phyloP scores from a whole-genome alignment of 2,329 filamentous ascomycete species.

The Penicillium sp. region DNA sequence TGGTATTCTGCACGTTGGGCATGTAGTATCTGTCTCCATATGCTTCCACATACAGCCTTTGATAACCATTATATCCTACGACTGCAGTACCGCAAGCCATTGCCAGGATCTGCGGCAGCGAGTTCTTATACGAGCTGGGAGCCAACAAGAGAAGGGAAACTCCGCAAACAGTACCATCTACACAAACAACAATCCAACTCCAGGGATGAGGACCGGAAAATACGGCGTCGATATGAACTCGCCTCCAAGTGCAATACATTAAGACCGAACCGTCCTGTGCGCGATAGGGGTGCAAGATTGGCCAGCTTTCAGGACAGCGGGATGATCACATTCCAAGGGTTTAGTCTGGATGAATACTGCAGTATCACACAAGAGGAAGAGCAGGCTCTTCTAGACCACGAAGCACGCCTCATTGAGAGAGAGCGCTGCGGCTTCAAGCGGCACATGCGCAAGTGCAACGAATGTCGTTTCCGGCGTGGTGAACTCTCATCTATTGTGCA shows the following conservation, averaged over 20 bases:
- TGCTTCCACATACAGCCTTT: slow-evolving; percentile 8
- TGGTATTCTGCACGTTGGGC: slow-evolving; percentile 11
- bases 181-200: not conserved
- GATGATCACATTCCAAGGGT: not conserved
- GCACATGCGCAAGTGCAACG: slow-evolving; percentile 10
- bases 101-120: slow-evolving; percentile 3
- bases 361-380: not conserved
- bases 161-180: not conserved
- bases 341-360: not conserved
- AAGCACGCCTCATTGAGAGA: slow-evolving; percentile 1
- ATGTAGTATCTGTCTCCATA: slow-evolving; percentile 7
- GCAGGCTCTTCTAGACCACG: not conserved
- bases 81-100: slow-evolving; percentile 11
- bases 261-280: no score
- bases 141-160: not conserved
- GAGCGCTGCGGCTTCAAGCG: slow-evolving; percentile 8
- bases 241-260: not conserved
- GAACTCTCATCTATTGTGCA: not conserved
- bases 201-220: not conserved
- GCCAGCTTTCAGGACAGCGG: not conserved
- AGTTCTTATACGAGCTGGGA: slow-evolving; percentile 1
- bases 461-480: slow-evolving; percentile 4
- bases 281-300: not conserved
- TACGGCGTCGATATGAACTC: slow-evolving; percentile 6
- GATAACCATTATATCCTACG: slow-evolving; percentile 8